Evolutionary conservation across 2,329 filamentous ascomycete species (phyloP).

Genomic region (Fusarium sp.): DNA sequence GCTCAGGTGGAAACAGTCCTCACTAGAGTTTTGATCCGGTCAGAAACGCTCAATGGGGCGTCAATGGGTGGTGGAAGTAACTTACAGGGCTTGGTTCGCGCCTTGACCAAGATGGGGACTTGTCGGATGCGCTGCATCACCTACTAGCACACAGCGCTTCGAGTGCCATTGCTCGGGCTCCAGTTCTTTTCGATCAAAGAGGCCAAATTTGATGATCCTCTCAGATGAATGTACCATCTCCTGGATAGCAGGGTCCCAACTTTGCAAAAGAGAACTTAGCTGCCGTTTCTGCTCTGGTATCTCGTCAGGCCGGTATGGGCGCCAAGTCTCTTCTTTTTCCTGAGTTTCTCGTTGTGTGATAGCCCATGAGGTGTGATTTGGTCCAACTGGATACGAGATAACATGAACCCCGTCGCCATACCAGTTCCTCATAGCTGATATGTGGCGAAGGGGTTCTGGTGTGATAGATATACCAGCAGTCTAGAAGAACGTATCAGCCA

Average conservation of each 20-base stretch:
- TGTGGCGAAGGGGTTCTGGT: not conserved
- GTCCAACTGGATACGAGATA: not conserved
- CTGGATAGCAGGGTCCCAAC: not conserved
- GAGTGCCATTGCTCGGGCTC: not conserved
- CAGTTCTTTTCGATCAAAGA: not conserved
- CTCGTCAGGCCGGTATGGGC: not conserved
- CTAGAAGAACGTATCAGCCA: not conserved
- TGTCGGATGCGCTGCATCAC: not conserved
- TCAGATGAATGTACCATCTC: not conserved
- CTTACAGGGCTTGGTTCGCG: not conserved
- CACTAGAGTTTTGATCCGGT: not conserved
- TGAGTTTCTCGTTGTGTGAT: not conserved
- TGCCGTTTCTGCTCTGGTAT: not conserved
- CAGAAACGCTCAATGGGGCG: not conserved
- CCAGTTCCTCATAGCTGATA: not conserved
- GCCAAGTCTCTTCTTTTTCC: not conserved
- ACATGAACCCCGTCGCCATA: not conserved
- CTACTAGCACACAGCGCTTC: not conserved
- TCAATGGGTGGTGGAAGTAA: not conserved
- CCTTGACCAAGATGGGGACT: not conserved
- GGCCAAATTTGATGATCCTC: not conserved
- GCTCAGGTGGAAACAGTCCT: not conserved
- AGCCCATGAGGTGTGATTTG: not conserved
- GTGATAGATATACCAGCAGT: not conserved
- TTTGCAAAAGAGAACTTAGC: not conserved